Conservation (phyloP, 2,329 filamentous ascomycete species). For the Cladosporium sp. region DNA sequence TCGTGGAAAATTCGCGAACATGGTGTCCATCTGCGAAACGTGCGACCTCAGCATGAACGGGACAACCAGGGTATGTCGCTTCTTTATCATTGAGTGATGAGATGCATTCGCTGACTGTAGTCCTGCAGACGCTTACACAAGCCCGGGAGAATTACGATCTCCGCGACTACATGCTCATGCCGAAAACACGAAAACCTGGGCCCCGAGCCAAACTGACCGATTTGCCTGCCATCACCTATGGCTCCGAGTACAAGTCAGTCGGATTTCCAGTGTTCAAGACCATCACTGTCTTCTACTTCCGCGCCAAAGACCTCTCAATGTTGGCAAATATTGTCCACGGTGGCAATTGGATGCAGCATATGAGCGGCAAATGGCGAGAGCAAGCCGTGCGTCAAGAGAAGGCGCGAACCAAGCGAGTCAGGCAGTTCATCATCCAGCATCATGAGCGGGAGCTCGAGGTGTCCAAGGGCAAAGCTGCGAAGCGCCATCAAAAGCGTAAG, state of each 20-base stretch:
- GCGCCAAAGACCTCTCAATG: conserved; percentile 3
- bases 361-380: neutral
- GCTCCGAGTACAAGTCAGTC: neutral
- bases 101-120: neutral
- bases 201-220: conserved; percentile 12
- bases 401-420: neutral
- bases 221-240: conserved; percentile 14
- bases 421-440: neutral
- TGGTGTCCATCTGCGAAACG: neutral
- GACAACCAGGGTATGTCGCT: neutral
- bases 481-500: conserved; percentile 12
- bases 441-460: neutral
- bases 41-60: neutral
- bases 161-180: conserved; percentile 15
- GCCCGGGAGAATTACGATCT: conserved; percentile 13
- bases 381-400: neutral
- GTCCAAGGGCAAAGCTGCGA: neutral
- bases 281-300: conserved; percentile 11
- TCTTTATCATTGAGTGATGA: too few relatives aligned
- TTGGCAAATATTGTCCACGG: conserved; percentile 16
- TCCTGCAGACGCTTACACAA: conserved; percentile 11
- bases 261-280: neutral
- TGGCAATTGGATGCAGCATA: conserved; percentile 10
- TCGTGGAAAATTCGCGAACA: neutral
- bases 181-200: conserved; percentile 15